Evolutionary conservation across 1,139 yeast species (phyloP).

Genomic region (Trichomonascaceae sp.): DNA sequence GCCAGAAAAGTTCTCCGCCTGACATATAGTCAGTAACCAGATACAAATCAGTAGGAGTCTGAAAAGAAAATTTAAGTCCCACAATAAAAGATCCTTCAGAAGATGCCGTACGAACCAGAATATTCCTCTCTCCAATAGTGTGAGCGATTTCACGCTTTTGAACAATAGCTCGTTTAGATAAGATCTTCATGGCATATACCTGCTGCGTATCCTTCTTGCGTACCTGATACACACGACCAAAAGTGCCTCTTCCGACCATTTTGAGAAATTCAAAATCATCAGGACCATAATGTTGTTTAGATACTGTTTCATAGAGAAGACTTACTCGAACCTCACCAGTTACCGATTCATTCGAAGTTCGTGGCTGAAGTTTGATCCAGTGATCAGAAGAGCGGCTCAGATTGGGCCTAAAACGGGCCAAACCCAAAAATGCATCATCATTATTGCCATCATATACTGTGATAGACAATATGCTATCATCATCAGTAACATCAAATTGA

Average conservation of each 20-base stretch:
- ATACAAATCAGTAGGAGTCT: constrained; percentile 86
- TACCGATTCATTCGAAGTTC: constrained; percentile 71
- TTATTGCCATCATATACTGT: constrained; percentile 80
- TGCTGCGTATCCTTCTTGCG: constrained; percentile 81
- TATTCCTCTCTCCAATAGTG: constrained; percentile 94
- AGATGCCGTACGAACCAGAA: constrained; percentile 77
- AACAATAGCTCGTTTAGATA: constrained; percentile 88
- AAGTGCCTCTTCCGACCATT: constrained; percentile 90
- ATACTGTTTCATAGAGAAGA: constrained; percentile 65
- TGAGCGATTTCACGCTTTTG: constrained; percentile 96
- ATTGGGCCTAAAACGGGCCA: constrained; percentile 65
- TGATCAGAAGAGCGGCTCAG: constrained; percentile 44
- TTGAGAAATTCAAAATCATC: constrained; percentile 88
- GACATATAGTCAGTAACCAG: constrained; percentile 96
- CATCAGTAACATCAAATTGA: constrained; percentile 75
- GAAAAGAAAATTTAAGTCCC: constrained; percentile 90
- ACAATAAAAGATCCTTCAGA: constrained; percentile 88
- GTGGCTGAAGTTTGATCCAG: constrained; percentile 71
- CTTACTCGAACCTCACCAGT: constrained; percentile 70
- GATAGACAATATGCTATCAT: constrained; percentile 72
- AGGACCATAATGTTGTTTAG: constrained; percentile 79
- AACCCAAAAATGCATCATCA: constrained; percentile 83
- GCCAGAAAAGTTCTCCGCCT: constrained; percentile 98
- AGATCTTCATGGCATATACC: constrained; percentile 94
- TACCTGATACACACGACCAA: constrained; percentile 96